Evolutionary conservation across 352 stramenopile genomes (phyloP), one percentile per base, ranked within the genome.

Genomic region (Aphanomyces invadans): DNA sequence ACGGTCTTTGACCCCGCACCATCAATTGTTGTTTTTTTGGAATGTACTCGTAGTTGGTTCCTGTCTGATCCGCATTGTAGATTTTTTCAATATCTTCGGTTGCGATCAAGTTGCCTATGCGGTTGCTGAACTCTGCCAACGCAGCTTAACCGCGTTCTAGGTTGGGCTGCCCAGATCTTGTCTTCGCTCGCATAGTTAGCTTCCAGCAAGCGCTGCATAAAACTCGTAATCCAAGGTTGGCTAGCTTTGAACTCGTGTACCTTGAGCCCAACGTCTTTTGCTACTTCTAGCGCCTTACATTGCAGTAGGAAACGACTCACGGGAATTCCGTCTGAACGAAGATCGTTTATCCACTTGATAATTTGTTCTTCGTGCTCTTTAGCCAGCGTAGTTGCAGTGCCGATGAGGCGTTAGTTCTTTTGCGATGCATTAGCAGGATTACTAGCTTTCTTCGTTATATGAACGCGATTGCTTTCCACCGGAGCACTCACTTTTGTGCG

Each of bases 1-100:
- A 79, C 66, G 0, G 69, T 75, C 3, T 73, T 64, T 0, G 36
- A 29, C 3, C 70, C 70, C 1, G 29, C 48, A 2, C 21, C 10
- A 11, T 66, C 25, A 17, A 78, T 33, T 0, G 61, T 75, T 0
- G 44, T 55, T 3, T 66, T 60, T 0, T 56, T 51, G n/a, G n/a
- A 2, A 76, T 42, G 33, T 77, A 71, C 64, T 76, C 60, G n/a
- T 71, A 76, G 23, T 69, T 67, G 11, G 71, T 51, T 46, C 17
- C 53, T 4, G 53, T 61, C 19, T 61, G 55, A 59, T 73, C 69
- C 1, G 42, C 57, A 17, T 71, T 73, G n/a, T 68, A 64, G 29
- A 32, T 45, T 32, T n/a, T 7, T 9, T 61, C 53, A n/a, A 61
- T 61, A 10, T 4, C 25, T 21, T 64, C 15, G 4, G 11, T 19